These are phyloP conservation scores for Arthrobotrys pseudoclavata DNA, from an alignment of 2,329 filamentous ascomycete genomes.

Conservation along the genomic window DNA sequence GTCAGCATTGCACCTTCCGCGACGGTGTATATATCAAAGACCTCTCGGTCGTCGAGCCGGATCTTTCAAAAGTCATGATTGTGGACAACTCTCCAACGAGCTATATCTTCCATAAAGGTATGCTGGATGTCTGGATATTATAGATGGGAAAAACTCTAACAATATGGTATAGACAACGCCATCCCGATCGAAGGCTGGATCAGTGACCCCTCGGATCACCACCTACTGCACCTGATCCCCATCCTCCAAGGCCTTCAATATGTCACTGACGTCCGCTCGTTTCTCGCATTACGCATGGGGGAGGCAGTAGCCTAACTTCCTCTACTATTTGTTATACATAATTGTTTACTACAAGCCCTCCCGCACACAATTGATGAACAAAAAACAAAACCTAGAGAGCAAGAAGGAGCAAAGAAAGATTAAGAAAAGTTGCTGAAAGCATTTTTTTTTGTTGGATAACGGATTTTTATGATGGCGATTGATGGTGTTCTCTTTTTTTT, in stretches of 20 bases:
- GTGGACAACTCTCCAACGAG: slow-evolving; percentile 98
- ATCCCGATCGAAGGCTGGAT: slow-evolving; percentile 99
- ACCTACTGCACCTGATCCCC: slow-evolving; percentile 91
- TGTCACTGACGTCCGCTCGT: slow-evolving; percentile 91
- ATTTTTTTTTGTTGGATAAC: slow-evolving; percentile 48
- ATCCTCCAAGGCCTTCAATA: slow-evolving; percentile 95
- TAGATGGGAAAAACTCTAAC: not conserved
- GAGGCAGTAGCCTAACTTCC: slow-evolving; percentile 68
- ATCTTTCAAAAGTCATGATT: slow-evolving; percentile 98
- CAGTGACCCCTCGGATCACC: slow-evolving; percentile 96
- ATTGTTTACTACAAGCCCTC: slow-evolving; percentile 7
- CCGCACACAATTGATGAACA: not conserved
- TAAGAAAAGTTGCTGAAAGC: slow-evolving; percentile 39
- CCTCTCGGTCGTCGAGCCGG: slow-evolving; percentile 92
- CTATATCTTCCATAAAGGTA: slow-evolving; percentile 98
- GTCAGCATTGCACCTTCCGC: slow-evolving; percentile 95
- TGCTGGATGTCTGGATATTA: slow-evolving; percentile 63
- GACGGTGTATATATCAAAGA: slow-evolving; percentile 99
- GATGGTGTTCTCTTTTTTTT: slow-evolving; percentile 30
- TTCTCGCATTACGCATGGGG: slow-evolving; percentile 88
- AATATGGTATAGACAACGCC: slow-evolving; percentile 80
- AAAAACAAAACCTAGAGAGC: not conserved
- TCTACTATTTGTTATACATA: slow-evolving; percentile 11
- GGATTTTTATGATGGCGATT: slow-evolving; percentile 20
- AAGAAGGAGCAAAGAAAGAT: not conserved